Evolutionary conservation across 805 yeast species (phyloP), one percentile per base, ranked within the genome.

Genomic region (Lipomyces oligophaga): DNA sequence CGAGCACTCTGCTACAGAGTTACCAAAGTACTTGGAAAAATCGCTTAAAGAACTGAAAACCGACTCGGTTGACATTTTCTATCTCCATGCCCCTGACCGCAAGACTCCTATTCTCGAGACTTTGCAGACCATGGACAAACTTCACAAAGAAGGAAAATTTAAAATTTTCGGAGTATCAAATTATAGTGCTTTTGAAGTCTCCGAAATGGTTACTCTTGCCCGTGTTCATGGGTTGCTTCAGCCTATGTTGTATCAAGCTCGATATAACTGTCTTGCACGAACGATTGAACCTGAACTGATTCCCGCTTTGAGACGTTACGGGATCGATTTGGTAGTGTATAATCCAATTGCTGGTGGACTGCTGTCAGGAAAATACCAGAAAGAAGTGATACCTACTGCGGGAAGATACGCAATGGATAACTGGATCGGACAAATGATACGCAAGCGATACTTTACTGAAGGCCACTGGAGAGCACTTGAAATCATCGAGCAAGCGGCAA

Each of bases 211-310:
- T 8, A 45, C 38, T 10, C 44, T 41, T 10, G 44, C 52, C 3
- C 16, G 36, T 7, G 35, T 31, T 16, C n/a, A 39, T 18, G 52
- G 52, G 5, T 43, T 42, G 47, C 45, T 47, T 6, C 26, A 24
- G 28, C 63, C 63, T 3, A 36, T 58, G 5, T 52, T 53, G 3
- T 57, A 48, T 44, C 61, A 61, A 36, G 63, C 61, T 8, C 59
- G 59, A 7, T 61, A 61, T 42, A 61, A 61, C 34, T 53, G 59
- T 5, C 47, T 60, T 33, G 41, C 59, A 18, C 54, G 63, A 8
- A 47, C 43, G 18, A 35, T 41, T 13, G 64, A 61, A 45, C 22
- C 45, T 5, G 57, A 54, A 11, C 36, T 61, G 32, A 47, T 61
- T 27, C 64, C 63, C 0, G n/a, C n/a, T n/a, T n/a, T n/a, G n/a